These are phyloP conservation scores for Fusarium papillatum DNA, from an alignment of 2,329 filamentous ascomycete species.

Conservation along the genomic window DNA sequence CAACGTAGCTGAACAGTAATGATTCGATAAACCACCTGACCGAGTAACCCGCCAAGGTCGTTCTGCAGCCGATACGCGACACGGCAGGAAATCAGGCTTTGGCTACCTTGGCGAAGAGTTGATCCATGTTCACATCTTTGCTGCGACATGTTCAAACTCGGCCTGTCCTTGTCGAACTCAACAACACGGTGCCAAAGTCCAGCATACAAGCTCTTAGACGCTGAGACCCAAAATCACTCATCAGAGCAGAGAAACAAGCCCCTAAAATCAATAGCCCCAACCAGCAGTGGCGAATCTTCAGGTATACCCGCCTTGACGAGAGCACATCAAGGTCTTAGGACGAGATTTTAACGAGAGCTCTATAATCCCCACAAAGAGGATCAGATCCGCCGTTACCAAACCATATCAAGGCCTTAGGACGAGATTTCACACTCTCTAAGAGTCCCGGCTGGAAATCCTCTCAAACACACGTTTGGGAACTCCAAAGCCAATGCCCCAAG, in stretches of 20 bases:
- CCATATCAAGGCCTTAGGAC: no score
- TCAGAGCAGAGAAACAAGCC: background rate
- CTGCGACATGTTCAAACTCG: background rate
- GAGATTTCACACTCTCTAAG: background rate
- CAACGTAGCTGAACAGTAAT: background rate
- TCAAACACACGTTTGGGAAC: conserved; percentile 9
- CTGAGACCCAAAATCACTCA: no score
- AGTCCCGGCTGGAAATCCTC: background rate
- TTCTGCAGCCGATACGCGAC: conserved; percentile 79
- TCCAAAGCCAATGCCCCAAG: conserved; percentile 16
- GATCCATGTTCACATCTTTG: conserved; percentile 47
- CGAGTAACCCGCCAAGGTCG: conserved; percentile 68
- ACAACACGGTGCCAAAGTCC: background rate
- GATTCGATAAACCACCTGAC: conserved; percentile 74
- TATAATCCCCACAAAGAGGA: no score
- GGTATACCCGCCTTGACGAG: background rate
- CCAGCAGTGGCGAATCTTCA: background rate
- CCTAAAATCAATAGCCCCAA: background rate
- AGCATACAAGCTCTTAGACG: conserved; percentile 63
- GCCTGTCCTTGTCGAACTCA: background rate
- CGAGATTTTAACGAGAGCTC: no score
- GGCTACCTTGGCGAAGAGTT: conserved; percentile 78
- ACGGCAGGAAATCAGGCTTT: conserved; percentile 79
- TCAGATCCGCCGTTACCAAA: background rate
- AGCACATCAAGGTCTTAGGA: no score